These are phyloP conservation scores for Phlebiopsis gigantea DNA, from an alignment of 768 basidiomycete genomes.

Conservation along the genomic window DNA sequence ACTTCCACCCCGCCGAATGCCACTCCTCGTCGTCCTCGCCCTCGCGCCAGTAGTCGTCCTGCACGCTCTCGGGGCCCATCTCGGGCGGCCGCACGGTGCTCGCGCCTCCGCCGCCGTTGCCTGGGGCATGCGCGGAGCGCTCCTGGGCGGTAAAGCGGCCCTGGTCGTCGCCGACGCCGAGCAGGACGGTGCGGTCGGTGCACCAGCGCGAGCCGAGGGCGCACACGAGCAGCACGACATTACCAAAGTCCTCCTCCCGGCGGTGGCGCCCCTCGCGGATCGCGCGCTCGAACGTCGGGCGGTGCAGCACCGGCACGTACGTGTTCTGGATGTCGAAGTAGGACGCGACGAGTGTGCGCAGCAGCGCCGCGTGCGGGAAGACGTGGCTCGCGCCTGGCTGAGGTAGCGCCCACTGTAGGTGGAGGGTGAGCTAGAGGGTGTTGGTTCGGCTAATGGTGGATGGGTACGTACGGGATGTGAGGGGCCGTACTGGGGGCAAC, in stretches of 20 bases:
- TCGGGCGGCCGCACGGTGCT: background rate
- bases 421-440: background rate
- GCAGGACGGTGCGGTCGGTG: constrained; percentile 45
- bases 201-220: constrained; percentile 46
- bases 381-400: background rate
- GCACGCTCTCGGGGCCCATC: background rate
- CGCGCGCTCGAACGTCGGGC: constrained; percentile 37
- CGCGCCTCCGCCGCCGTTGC: background rate
- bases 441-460: background rate
- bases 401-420: background rate
- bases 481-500: constrained; percentile 3
- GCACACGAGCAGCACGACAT: constrained; percentile 43
- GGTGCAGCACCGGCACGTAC: constrained; percentile 40
- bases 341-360: background rate
- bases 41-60: constrained; percentile 4
- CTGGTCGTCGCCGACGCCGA: constrained; percentile 15
- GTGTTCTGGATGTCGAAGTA: constrained; percentile 7
- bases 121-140: background rate
- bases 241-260: constrained; percentile 37
- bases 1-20: constrained; percentile 39
- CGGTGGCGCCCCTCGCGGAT: constrained; percentile 34
- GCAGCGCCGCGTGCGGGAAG: constrained; percentile 2
- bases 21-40: constrained; percentile 6
- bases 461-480: background rate
- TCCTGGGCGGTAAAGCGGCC: background rate